Percentiles rank a stretch among this genome's conserved stretches.
Evolutionary conservation across 768 basidiomycete species (phyloP).

Genomic region (Auricularia sp.): DNA sequence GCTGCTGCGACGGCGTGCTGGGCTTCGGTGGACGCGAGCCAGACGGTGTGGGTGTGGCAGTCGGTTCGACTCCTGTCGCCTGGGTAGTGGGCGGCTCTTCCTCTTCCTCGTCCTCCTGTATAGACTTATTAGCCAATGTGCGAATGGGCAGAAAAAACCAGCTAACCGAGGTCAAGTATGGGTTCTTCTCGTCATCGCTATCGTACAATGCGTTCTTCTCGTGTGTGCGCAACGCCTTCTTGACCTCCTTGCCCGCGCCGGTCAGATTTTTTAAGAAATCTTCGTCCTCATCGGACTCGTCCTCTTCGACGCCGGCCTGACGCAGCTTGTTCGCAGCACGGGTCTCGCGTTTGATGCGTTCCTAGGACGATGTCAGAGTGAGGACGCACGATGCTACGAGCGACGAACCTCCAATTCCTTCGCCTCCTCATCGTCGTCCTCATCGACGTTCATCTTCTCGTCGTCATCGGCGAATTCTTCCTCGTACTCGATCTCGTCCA

Average conservation of each 20-base stretch:
- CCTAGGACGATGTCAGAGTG: conserved; percentile 45
- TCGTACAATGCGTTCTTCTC: conserved; percentile 75
- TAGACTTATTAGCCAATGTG: not conserved
- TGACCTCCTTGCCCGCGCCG: conserved; percentile 69
- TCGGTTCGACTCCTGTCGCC: not conserved
- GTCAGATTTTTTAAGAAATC: conserved; percentile 33
- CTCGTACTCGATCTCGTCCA: conserved; percentile 76
- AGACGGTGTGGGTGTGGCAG: not conserved
- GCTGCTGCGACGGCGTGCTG: not conserved
- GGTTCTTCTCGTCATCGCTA: conserved; percentile 57
- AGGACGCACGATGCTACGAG: not conserved
- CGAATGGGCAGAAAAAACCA: not conserved
- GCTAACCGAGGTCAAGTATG: conserved; percentile 54
- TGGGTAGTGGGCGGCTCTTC: not conserved
- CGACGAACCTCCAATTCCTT: conserved; percentile 65
- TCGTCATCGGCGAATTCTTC: conserved; percentile 85
- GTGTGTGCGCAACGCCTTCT: conserved; percentile 74
- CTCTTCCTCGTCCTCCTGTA: not conserved
- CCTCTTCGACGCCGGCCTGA: conserved; percentile 61
- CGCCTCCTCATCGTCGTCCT: conserved; percentile 68
- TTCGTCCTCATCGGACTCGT: conserved; percentile 53
- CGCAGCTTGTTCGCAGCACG: conserved; percentile 65
- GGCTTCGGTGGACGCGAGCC: not conserved
- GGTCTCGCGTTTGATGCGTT: conserved; percentile 77
- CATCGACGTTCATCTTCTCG: conserved; percentile 54